A percentile compares a stretch with the other conserved stretches of the same genome.
phyloP scores from a whole-genome alignment of 306 rosid genomes.

The Vigna radiata region DNA sequence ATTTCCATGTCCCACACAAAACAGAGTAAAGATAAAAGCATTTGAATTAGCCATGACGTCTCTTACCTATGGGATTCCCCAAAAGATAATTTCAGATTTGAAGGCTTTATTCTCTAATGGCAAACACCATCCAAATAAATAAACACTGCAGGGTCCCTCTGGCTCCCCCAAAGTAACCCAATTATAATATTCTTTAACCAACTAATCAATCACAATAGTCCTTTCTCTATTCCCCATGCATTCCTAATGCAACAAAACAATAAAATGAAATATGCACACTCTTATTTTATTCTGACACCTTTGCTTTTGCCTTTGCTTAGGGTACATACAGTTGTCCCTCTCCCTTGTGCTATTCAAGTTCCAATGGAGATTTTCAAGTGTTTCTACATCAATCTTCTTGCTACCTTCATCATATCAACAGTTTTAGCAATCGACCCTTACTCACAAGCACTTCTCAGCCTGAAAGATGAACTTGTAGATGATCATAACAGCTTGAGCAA shows the following conservation, averaged over 20 bases:
- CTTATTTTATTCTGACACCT: slow-evolving; percentile 50
- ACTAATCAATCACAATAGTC: slow-evolving; percentile 50
- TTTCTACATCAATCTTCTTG: slow-evolving; percentile 54
- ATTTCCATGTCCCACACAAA: slow-evolving; percentile 61
- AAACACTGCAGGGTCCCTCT: slow-evolving; percentile 64
- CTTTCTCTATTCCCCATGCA: slow-evolving; percentile 95
- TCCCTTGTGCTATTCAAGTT: slow-evolving; percentile 54
- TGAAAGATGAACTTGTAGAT: slow-evolving; percentile 75
- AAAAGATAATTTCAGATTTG: slow-evolving; percentile 47
- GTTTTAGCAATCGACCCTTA: slow-evolving; percentile 66
- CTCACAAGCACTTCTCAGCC: slow-evolving; percentile 78
- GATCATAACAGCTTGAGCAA: slow-evolving; percentile 60
- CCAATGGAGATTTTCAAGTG: slow-evolving; percentile 77
- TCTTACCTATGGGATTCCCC: slow-evolving; percentile 67
- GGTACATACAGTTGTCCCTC: slow-evolving; percentile 54
- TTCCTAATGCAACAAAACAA: slow-evolving; percentile 45
- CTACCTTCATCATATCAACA: slow-evolving; percentile 49
- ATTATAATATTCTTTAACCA: slow-evolving; percentile 55
- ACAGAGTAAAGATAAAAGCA: slow-evolving; percentile 51
- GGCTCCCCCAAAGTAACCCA: slow-evolving; percentile 58
- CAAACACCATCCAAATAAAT: slow-evolving; percentile 69
- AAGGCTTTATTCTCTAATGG: slow-evolving; percentile 71
- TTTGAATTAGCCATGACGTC: slow-evolving; percentile 49
- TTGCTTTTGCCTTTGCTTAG: slow-evolving; percentile 53
- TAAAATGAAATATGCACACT: slow-evolving; percentile 3